Evolutionary conservation across 139 green algal genomes (phyloP).

Genomic region (Marvania coccoides): DNA sequence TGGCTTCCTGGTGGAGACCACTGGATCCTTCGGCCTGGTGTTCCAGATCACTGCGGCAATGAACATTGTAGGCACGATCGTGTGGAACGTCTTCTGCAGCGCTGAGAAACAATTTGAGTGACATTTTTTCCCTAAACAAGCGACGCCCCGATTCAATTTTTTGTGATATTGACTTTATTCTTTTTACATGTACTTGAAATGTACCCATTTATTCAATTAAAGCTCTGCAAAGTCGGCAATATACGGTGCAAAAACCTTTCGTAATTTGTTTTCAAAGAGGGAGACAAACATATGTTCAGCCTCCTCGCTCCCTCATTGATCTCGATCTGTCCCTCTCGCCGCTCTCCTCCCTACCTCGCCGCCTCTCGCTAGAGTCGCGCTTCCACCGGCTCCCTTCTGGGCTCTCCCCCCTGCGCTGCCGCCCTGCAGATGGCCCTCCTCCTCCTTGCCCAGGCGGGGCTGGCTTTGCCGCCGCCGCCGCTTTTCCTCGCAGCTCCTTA

Average conservation of each 20-base stretch:
- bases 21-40: constrained; percentile 58
- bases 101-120: constrained; percentile 51
- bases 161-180: neutral
- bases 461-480: neutral
- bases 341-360: neutral
- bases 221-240: too few relatives aligned
- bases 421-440: neutral
- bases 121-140: neutral
- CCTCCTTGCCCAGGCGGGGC: neutral
- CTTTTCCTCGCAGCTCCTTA: constrained; percentile 26
- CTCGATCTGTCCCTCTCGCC: neutral
- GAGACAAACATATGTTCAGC: neutral
- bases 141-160: neutral
- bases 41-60: constrained; percentile 71
- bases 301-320: neutral
- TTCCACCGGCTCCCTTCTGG: neutral
- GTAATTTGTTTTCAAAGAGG: neutral
- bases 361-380: too few relatives aligned
- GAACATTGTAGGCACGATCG: constrained; percentile 59
- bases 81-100: constrained; percentile 55
- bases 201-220: too few relatives aligned
- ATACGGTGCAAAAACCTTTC: too few relatives aligned
- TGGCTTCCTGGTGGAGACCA: constrained; percentile 70
- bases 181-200: neutral
- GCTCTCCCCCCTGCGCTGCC: neutral